A percentile compares a stretch with the other conserved stretches of the same genome.
phyloP scores from a whole-genome alignment of 2,329 filamentous ascomycete genomes.

The Podosphaera fusca region DNA sequence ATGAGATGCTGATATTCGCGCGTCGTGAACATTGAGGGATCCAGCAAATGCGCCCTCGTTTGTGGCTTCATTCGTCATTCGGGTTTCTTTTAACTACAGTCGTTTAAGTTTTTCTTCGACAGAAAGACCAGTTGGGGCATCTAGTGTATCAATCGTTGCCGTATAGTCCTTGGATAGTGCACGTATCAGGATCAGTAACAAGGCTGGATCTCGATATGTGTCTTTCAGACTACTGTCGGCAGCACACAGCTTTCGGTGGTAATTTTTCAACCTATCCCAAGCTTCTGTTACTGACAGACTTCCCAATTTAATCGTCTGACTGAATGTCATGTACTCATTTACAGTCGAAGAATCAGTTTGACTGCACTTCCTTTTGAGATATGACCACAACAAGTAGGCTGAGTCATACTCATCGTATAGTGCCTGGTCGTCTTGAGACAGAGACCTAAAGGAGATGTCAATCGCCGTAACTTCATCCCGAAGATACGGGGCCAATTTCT shows the following conservation, averaged over 20 bases:
- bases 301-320: neutral
- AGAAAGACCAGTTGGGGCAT: neutral
- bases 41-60: neutral
- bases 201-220: neutral
- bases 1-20: too few relatives aligned
- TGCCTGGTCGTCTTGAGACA: neutral
- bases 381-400: neutral
- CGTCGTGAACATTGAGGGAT: neutral
- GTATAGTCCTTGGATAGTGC: neutral
- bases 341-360: neutral
- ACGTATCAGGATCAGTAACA: neutral
- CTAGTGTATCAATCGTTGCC: neutral
- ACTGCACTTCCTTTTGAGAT: neutral
- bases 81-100: neutral
- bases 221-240: neutral
- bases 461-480: neutral
- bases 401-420: neutral
- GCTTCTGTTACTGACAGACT: neutral
- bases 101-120: neutral
- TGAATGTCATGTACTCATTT: neutral
- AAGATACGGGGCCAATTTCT: neutral
- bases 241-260: neutral
- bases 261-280: neutral
- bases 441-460: neutral
- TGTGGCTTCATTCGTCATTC: neutral